Percentiles rank a stretch among this genome's conserved stretches.
Conservation (phyloP, 1,284 basidiomycete species). For the Stygiomarasmius scandens region DNA sequence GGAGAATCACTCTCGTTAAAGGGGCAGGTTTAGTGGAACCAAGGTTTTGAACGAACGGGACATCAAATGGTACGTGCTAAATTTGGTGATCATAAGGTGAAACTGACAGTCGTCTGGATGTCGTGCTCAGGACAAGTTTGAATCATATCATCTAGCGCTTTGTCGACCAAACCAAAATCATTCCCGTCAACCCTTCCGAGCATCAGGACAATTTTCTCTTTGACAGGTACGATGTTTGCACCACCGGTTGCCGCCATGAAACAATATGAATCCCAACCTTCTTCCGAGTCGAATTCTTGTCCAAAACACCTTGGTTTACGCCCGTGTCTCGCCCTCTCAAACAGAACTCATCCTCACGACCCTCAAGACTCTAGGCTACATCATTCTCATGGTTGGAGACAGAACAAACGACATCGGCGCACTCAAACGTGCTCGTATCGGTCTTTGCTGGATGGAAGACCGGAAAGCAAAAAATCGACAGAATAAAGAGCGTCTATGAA, state of each 20-base stretch:
- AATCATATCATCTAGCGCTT: constrained; percentile 93
- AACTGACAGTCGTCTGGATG: constrained; percentile 77
- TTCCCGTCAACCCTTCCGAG: constrained; percentile 77
- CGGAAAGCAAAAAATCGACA: constrained; percentile 85
- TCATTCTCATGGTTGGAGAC: constrained; percentile 95
- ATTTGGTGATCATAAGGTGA: constrained; percentile 31
- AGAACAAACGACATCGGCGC: constrained; percentile 98
- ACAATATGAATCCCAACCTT: constrained; percentile 68
- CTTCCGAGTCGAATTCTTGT: constrained; percentile 57
- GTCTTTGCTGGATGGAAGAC: constrained; percentile 89
- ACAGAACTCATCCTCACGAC: constrained; percentile 93
- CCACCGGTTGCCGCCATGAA: constrained; percentile 91
- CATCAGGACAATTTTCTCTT: constrained; percentile 81
- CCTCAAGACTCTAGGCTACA: constrained; percentile 85
- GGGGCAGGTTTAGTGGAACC: constrained; percentile 86
- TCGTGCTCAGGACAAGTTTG: constrained; percentile 96
- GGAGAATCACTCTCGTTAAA: constrained; percentile 93
- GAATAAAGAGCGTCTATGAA: constrained; percentile 95
- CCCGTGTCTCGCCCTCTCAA: constrained; percentile 92
- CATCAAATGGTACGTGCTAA: constrained; percentile 37
- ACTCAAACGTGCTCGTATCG: constrained; percentile 94
- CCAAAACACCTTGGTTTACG: constrained; percentile 95
- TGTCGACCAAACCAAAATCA: constrained; percentile 88
- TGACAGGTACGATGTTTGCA: constrained; percentile 88
- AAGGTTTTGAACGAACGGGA: constrained; percentile 80